Percentiles rank a stretch among this genome's conserved stretches.
These are phyloP conservation scores for Wallacemonas sp. DNA, from an alignment of 208 protist genomes.

Conservation along the genomic window DNA sequence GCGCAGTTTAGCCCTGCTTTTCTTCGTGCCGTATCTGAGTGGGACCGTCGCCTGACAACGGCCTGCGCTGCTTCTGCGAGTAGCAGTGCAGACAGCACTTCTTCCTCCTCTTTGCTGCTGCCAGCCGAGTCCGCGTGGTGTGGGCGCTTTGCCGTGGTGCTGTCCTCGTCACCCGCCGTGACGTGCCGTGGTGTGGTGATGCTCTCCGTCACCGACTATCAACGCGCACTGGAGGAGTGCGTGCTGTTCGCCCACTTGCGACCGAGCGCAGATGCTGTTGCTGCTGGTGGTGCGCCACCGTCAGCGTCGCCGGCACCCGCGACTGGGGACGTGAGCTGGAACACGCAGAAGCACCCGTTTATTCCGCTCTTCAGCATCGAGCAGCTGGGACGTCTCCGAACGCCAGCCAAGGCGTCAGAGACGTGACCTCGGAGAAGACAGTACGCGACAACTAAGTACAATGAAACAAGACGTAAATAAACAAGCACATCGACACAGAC, in stretches of 20 bases:
- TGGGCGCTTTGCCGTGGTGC: conserved; percentile 46
- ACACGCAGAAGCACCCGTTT: conserved; percentile 72
- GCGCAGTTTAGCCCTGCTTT: conserved; percentile 31
- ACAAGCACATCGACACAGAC: not conserved
- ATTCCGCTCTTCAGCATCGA: conserved; percentile 69
- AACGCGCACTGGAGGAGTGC: conserved; percentile 62
- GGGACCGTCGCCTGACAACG: conserved; percentile 34
- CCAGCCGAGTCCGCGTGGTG: conserved; percentile 47
- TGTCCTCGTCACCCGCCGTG: conserved; percentile 15
- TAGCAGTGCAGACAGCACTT: too few species aligned
- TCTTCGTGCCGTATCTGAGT: conserved; percentile 26
- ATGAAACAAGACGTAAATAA: not conserved
- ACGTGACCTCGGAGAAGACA: not conserved
- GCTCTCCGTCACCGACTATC: conserved; percentile 60
- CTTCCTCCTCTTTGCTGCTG: conserved; percentile 1
- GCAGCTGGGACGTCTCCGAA: not conserved
- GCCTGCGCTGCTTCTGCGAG: too few species aligned
- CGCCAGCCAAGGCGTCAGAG: not conserved
- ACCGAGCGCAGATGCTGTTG: conserved; percentile 15
- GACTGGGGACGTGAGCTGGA: conserved; percentile 53
- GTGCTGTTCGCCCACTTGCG: conserved; percentile 37
- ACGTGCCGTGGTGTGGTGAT: conserved; percentile 32
- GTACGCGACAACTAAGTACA: not conserved
- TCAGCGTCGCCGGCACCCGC: not conserved
- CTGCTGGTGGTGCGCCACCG: not conserved